Conservation (phyloP, 495 filamentous ascomycete genomes). For the Darksidea phi region DNA sequence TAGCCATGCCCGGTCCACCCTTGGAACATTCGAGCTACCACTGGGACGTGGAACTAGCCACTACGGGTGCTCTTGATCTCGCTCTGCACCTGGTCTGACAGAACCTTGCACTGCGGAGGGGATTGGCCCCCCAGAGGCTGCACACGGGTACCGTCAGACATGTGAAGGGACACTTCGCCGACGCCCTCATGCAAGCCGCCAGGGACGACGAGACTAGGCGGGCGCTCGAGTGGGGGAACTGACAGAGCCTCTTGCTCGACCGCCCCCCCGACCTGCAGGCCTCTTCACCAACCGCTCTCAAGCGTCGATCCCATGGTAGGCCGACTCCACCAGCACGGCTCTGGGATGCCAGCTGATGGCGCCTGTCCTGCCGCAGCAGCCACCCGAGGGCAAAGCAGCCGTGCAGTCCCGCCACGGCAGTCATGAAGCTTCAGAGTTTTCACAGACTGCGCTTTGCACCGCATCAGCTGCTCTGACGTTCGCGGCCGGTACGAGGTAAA, state of each 20-base stretch:
- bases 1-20: too few relatives aligned
- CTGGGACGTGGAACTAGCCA: neutral
- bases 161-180: too few relatives aligned
- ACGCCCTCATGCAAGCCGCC: conserved; percentile 9
- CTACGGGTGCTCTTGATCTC: too few relatives aligned
- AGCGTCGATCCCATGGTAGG: conserved; percentile 28
- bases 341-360: conserved; percentile 30
- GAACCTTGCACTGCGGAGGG: too few relatives aligned
- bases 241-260: conserved; percentile 27
- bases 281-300: conserved; percentile 14
- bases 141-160: too few relatives aligned
- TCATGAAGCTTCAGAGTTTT: conserved; percentile 21
- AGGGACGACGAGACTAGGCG: conserved; percentile 11
- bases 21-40: too few relatives aligned
- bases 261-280: conserved; percentile 7
- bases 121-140: too few relatives aligned
- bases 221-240: conserved; percentile 34
- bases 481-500: conserved; percentile 5
- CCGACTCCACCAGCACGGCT: conserved; percentile 22
- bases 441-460: neutral
- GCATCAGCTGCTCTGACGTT: conserved; percentile 26
- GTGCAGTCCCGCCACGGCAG: neutral
- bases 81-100: too few relatives aligned
- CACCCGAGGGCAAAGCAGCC: neutral
- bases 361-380: conserved; percentile 15